A percentile compares a stretch with the other conserved stretches of the same genome.
phyloP scores from a whole-genome alignment of 176 grass and related monocot genomes.

The Tuctoria greenei region DNA sequence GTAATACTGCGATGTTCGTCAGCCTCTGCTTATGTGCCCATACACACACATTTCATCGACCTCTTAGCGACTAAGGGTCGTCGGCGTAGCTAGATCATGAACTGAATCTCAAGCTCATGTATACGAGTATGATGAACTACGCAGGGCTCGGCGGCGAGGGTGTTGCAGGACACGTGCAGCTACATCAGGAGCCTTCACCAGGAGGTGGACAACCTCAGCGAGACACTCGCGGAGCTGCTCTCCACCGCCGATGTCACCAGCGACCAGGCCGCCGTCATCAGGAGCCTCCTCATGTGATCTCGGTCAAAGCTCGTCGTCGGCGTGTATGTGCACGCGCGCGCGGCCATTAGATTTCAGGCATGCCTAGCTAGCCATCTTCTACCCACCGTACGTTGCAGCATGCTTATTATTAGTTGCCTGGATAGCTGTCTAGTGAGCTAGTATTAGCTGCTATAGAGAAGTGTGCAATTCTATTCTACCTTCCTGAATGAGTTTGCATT shows the following conservation, averaged over 20 bases:
- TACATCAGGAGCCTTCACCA: constrained; percentile 82
- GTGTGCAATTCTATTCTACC: neutral
- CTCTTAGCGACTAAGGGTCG: neutral
- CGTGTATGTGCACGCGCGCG: neutral
- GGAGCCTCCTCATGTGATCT: constrained; percentile 74
- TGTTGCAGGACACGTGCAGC: constrained; percentile 82
- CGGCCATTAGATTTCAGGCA: constrained; percentile 9
- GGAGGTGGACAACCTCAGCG: constrained; percentile 74
- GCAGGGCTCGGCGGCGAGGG: constrained; percentile 59
- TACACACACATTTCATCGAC: too few species aligned
- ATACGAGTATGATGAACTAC: neutral
- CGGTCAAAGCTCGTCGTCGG: neutral
- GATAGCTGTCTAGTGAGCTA: constrained; percentile 4
- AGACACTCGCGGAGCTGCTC: constrained; percentile 66
- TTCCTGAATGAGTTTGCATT: constrained; percentile 29
- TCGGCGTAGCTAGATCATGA: neutral
- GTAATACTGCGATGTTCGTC: constrained; percentile 1
- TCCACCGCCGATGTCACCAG: constrained; percentile 50
- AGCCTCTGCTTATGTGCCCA: neutral
- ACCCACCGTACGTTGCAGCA: neutral
- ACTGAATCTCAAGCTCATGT: neutral
- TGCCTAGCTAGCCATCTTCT: neutral
- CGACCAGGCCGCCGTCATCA: constrained; percentile 70
- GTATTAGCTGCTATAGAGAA: neutral
- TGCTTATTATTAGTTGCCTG: constrained; percentile 11